Percentiles rank a stretch among this genome's conserved stretches.
phyloP scores from a whole-genome alignment of 2,329 filamentous ascomycete genomes.

The Xylariaceae sp. region DNA sequence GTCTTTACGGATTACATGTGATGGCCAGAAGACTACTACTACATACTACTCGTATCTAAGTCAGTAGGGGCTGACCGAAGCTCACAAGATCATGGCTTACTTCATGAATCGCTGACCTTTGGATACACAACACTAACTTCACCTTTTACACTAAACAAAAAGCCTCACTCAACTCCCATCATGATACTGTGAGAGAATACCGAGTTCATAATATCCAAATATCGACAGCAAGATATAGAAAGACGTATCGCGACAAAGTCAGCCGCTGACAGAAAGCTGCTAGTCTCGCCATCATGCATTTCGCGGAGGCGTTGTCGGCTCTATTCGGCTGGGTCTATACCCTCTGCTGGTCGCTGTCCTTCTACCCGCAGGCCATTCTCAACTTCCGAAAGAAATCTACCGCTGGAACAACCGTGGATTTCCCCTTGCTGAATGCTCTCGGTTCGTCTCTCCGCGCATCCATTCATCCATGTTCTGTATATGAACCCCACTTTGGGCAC shows the following conservation, averaged over 20 bases:
- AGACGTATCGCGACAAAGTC: too few relatives aligned
- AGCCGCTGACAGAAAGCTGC: background rate
- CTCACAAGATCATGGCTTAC: background rate
- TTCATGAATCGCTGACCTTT: background rate
- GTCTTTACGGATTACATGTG: too few relatives aligned
- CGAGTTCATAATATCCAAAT: too few relatives aligned
- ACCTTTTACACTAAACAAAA: background rate
- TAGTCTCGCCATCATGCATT: constrained; percentile 28
- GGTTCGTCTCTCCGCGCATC: constrained; percentile 39
- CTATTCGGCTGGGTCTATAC: constrained; percentile 73
- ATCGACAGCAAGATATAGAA: too few relatives aligned
- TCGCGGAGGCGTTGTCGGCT: constrained; percentile 48
- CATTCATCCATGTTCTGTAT: background rate
- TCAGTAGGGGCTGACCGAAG: background rate
- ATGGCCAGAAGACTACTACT: too few relatives aligned
- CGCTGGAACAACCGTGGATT: constrained; percentile 80
- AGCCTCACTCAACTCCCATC: background rate
- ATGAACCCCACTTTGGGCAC: background rate
- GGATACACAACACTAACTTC: background rate
- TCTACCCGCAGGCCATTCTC: constrained; percentile 83
- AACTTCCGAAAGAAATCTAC: constrained; percentile 76
- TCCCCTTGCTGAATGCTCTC: constrained; percentile 67
- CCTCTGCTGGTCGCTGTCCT: constrained; percentile 76
- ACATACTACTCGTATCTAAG: too few relatives aligned
- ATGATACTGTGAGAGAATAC: background rate